Evolutionary conservation across 768 basidiomycete species (phyloP), one percentile per base, ranked within the genome.

Genomic region (Lactarius tabidus): DNA sequence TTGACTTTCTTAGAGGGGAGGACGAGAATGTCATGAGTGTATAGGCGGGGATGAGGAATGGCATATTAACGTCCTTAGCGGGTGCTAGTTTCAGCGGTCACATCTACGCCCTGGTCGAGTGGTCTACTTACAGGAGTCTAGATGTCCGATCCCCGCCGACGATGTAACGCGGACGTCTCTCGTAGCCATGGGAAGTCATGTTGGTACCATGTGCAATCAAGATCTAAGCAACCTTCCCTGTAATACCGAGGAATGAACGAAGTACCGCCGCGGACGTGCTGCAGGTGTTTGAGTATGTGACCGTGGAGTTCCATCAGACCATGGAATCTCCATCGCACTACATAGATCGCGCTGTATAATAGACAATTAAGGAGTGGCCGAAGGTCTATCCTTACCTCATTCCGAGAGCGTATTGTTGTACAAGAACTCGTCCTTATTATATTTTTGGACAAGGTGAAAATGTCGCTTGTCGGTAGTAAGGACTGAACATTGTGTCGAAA

Each of bases 11-110:
- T 86, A 0, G 89, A 86, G 60, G 93, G 79, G 28, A 94, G 80
- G 55, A 95, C 75, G 68, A 95, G 86, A 35, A 94, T 77, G 66
- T 95, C 88, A 69, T 94, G 89, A 38, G 91, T 75, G 70, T 84
- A 88, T 12, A 85, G 79, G 72, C 82, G 84, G 12, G 88, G 87
- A 7, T 85, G 81, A 12, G 86, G 87, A 51, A 73, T 75, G 15
- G 91, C 86, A 72, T 91, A 93, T 0, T 20, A 97, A 0, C 0
- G 71, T 86, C 82, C 72, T 89, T 92, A 56, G 84, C 79, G 12
- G 89, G 85, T 0, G 85, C 75, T n/a, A n/a, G n/a, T n/a, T n/a
- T n/a, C n/a, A n/a, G n/a, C n/a, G n/a, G n/a, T n/a, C n/a, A n/a
- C n/a, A n/a, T n/a, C n/a, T n/a, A n/a, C n/a, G n/a, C n/a, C n/a